phyloP scores from a whole-genome alignment of 2,329 filamentous ascomycete genomes.

The Fusarium sp. region DNA sequence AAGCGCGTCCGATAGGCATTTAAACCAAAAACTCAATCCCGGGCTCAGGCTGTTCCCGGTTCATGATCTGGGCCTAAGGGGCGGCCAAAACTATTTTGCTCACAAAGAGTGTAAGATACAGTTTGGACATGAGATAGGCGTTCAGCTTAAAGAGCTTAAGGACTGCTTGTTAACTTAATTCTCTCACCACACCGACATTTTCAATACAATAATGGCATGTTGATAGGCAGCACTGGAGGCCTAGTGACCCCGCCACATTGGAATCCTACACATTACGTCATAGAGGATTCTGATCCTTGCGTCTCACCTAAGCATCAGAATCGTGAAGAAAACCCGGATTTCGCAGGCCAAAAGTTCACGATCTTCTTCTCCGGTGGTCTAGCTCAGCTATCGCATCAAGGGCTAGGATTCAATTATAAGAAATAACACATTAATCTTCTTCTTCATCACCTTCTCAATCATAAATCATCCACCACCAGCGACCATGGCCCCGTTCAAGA shows the following conservation, averaged over 20 bases:
- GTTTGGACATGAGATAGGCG: too few relatives aligned
- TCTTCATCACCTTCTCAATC: not conserved
- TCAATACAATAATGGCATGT: not conserved
- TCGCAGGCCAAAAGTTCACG: not conserved
- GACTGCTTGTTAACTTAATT: too few relatives aligned
- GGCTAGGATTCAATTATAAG: too few relatives aligned
- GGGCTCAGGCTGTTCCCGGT: too few relatives aligned
- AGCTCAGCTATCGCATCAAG: too few relatives aligned
- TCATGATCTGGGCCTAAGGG: too few relatives aligned
- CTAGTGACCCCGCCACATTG: not conserved
- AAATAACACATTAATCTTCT: not conserved
- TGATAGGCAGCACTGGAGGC: not conserved
- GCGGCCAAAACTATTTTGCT: too few relatives aligned
- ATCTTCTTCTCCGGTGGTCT: not conserved
- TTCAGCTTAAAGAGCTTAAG: too few relatives aligned
- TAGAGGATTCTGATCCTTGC: not conserved
- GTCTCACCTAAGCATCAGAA: not conserved
- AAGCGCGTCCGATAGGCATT: too few relatives aligned
- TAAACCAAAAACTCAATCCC: too few relatives aligned
- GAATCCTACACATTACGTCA: not conserved
- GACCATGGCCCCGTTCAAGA: constrained; percentile 8
- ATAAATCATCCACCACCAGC: not conserved
- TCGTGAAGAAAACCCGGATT: not conserved
- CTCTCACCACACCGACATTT: not conserved
- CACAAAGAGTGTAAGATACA: too few relatives aligned